Evolutionary conservation across 495 filamentous ascomycete species (phyloP).

Genomic region (Penicillium bialowiezense): DNA sequence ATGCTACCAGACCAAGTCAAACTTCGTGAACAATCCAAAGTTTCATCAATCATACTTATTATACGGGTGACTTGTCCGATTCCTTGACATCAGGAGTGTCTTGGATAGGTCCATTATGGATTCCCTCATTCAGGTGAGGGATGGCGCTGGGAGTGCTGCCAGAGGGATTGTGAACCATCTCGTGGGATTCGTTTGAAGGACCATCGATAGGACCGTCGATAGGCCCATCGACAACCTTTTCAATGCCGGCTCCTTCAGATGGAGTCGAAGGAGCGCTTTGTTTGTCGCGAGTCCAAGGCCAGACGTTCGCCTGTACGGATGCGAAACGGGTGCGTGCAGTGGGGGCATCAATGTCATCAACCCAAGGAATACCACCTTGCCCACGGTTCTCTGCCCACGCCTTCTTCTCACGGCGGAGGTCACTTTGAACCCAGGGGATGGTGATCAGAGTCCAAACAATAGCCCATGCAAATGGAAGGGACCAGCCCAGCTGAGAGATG

Average conservation of each 20-base stretch:
- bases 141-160: background rate
- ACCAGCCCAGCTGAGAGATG: conserved; percentile 54
- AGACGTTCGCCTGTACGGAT: conserved; percentile 34
- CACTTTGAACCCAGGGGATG: conserved; percentile 62
- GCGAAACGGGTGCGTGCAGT: conserved; percentile 40
- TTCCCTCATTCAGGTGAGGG: background rate
- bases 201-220: background rate
- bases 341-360: conserved; percentile 39
- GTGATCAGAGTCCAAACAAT: conserved; percentile 65
- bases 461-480: conserved; percentile 66
- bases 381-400: conserved; percentile 50
- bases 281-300: conserved; percentile 37
- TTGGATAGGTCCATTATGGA: background rate
- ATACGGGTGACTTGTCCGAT: conserved; percentile 2
- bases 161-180: background rate
- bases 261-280: conserved; percentile 23
- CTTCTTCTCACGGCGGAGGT: conserved; percentile 60
- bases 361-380: conserved; percentile 38
- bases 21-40: background rate
- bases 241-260: conserved; percentile 7
- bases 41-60: conserved; percentile 7
- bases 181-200: background rate
- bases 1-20: background rate
- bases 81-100: background rate
- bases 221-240: background rate